These are phyloP conservation scores for Tardiomyces blankii DNA, from an alignment of 1,139 yeast genomes.

Conservation along the genomic window DNA sequence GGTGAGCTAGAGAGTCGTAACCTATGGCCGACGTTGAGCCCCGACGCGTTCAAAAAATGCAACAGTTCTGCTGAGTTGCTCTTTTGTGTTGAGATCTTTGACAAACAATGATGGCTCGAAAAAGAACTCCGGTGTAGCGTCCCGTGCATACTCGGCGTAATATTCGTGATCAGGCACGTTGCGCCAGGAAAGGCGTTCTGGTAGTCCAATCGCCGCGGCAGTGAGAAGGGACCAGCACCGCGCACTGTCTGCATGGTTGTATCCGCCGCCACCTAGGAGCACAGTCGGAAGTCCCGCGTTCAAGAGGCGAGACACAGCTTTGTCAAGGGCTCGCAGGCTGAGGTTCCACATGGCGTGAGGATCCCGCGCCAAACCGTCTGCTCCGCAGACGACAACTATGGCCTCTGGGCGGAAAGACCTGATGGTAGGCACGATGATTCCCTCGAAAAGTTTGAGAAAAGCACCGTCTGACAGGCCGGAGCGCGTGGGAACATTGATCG, in stretches of 20 bases:
- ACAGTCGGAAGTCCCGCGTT: conserved; percentile 29
- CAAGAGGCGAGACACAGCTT: conserved; percentile 28
- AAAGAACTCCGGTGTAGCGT: conserved; percentile 9
- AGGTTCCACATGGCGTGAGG: conserved; percentile 60
- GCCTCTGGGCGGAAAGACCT: conserved; percentile 36
- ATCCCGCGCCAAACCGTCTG: conserved; percentile 58
- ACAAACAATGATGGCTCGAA: background rate
- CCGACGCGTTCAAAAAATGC: background rate
- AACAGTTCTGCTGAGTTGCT: background rate
- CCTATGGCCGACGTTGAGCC: no score
- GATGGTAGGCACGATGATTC: conserved; percentile 37
- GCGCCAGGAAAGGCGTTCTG: conserved; percentile 19
- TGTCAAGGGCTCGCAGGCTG: conserved; percentile 40
- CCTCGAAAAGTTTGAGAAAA: conserved; percentile 29
- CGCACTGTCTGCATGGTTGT: conserved; percentile 51
- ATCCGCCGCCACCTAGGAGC: conserved; percentile 72
- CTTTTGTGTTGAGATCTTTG: background rate
- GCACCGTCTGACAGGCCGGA: conserved; percentile 44
- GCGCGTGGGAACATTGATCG: conserved; percentile 45
- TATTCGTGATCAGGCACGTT: conserved; percentile 43
- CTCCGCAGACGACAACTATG: conserved; percentile 57
- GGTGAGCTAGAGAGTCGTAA: no score
- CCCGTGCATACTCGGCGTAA: conserved; percentile 35
- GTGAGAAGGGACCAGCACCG: conserved; percentile 56
- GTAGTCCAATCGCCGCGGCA: conserved; percentile 22